Base-by-base conservation (phyloP, 2,329 filamentous ascomycete genomes). In the Diaporthe amygdali region DNA sequence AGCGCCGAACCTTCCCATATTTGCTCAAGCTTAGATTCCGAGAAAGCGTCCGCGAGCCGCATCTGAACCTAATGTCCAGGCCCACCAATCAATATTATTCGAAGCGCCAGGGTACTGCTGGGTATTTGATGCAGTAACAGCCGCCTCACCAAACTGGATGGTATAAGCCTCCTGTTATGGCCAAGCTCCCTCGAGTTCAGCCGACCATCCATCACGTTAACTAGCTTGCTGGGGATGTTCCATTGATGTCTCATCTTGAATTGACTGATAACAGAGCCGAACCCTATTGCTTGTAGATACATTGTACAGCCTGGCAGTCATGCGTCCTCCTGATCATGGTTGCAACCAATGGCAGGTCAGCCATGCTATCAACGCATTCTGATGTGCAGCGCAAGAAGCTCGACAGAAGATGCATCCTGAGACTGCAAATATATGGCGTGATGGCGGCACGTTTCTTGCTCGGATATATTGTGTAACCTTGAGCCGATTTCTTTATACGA, bases 191-290 rank as follows among this genome's bases (percentile, higher is more conserved):
- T 59, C 17, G 30, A 37, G 17, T 56, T 32, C 44, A 20, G 39
- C 20, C 51, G 66, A 56, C 37, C 32, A 68, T 22, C 17, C 39
- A 55, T 12, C 25, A 32, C 6, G 34, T 56, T 32, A 39, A 27
- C 20, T 41, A 56, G 54, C 54, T 56, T 39, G 54, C 34, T 41
- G n/a, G 39, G n/a, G 51, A 22, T 68, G 66, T 68, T 68, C 37
- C 66, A 68, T 68, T 55, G 51, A 34, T 56, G 66, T 68, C 66
- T 68, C 66, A 68, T 68, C 66, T 68, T 37, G 22, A 56, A 27
- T 47, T 56, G 27, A 25, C 34, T 44, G 66, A 68, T 68, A 68
- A 56, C 49, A 44, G 22, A 32, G 20, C 39, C 20, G 27, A 55
- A 55, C 15, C 44, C 51, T 56, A 68, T 68, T 68, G 66, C 52